phyloP scores from a whole-genome alignment of 352 stramenopile species.

The Globisporangium nunn region DNA sequence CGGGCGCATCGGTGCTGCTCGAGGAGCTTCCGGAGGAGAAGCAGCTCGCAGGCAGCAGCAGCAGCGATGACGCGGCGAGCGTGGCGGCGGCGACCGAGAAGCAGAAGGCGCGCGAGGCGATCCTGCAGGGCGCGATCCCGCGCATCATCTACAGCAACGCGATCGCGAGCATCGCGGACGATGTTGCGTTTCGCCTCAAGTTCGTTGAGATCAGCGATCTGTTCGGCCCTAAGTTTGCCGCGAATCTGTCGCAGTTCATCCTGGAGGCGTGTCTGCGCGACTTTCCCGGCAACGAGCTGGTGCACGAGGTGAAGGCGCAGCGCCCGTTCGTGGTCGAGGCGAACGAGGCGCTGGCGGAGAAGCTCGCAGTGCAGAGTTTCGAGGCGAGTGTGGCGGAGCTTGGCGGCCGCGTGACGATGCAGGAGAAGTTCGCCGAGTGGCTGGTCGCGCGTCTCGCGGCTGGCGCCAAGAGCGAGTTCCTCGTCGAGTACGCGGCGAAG shows the following conservation, averaged over 20 bases:
- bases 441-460: conserved; percentile 46
- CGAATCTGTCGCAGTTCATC: conserved; percentile 64
- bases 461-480: conserved; percentile 26
- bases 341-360: conserved; percentile 34
- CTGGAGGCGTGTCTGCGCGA: conserved; percentile 47
- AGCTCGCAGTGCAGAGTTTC: conserved; percentile 41
- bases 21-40: conserved; percentile 57
- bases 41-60: conserved; percentile 8
- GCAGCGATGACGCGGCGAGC: conserved; percentile 16
- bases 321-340: conserved; percentile 35
- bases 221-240: conserved; percentile 50
- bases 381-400: conserved; percentile 47
- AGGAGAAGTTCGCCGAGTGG: conserved; percentile 62
- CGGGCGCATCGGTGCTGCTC: conserved; percentile 37
- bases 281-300: conserved; percentile 49
- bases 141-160: conserved; percentile 81
- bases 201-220: conserved; percentile 77
- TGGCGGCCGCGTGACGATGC: conserved; percentile 31
- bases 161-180: conserved; percentile 42
- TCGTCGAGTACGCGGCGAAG: conserved; percentile 45
- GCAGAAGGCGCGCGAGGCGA: conserved; percentile 51
- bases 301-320: conserved; percentile 46
- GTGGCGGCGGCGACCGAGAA: conserved; percentile 31
- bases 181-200: conserved; percentile 64
- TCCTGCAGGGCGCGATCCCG: conserved; percentile 77